A percentile compares a stretch with the other conserved stretches of the same genome.
Conservation (phyloP, 805 yeast genomes). For the Candida xyloterini region DNA sequence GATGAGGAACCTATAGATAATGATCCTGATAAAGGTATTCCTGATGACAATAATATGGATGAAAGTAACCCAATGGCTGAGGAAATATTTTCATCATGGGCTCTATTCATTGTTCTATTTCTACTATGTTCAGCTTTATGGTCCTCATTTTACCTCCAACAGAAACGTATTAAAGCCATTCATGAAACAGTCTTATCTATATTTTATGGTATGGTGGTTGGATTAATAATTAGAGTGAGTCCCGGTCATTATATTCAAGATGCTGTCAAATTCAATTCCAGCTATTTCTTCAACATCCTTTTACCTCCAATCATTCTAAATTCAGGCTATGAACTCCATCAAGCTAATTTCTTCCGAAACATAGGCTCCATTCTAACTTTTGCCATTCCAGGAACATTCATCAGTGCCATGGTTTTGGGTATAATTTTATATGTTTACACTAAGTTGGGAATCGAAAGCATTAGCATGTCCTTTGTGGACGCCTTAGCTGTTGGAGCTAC, state of each 20-base stretch:
- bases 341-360: constrained; percentile 90
- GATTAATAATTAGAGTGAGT: constrained; percentile 79
- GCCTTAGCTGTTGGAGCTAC: constrained; percentile 98
- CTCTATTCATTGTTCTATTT: constrained; percentile 79
- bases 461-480: constrained; percentile 89
- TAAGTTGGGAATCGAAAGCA: constrained; percentile 82
- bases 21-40: constrained; percentile 41
- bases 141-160: constrained; percentile 93
- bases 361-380: constrained; percentile 86
- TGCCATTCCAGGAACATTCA: constrained; percentile 96
- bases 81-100: constrained; percentile 97
- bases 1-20: constrained; percentile 38
- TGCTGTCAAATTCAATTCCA: constrained; percentile 90
- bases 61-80: constrained; percentile 83
- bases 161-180: constrained; percentile 86
- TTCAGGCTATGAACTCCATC: constrained; percentile 95
- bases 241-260: constrained; percentile 98
- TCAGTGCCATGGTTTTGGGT: constrained; percentile 90
- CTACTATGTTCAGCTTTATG: constrained; percentile 85
- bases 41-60: constrained; percentile 50
- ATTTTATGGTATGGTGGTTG: constrained; percentile 95
- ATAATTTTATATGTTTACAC: constrained; percentile 86
- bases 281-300: constrained; percentile 89
- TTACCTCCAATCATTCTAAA: constrained; percentile 95
- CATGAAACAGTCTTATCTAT: constrained; percentile 97